Conservation (phyloP, 2,329 filamentous ascomycete species). For the Cordyceps militaris region DNA sequence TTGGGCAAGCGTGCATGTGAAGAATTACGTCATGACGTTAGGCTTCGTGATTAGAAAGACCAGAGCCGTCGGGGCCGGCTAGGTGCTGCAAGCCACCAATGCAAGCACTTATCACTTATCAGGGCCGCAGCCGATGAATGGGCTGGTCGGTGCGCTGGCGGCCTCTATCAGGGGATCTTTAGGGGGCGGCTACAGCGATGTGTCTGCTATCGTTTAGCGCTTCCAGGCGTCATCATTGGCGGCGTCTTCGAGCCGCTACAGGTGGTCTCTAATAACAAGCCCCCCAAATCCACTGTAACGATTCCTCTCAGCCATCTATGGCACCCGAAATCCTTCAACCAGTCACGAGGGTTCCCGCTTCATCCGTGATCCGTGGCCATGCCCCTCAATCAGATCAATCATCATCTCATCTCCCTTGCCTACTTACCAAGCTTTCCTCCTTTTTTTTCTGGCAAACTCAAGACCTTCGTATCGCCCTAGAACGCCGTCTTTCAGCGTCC, state of each 20-base stretch:
- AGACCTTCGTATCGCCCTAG: not conserved
- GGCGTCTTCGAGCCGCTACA: not conserved
- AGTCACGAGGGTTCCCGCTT: slow-evolving; percentile 7
- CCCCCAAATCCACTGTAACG: not conserved
- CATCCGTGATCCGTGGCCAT: slow-evolving; percentile 1
- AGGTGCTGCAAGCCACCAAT: not conserved
- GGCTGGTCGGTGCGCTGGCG: not conserved
- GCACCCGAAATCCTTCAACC: not conserved
- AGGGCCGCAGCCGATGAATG: not conserved
- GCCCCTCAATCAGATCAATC: not conserved
- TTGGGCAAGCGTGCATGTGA: not conserved
- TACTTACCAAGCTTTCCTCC: not conserved
- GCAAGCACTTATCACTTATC: not conserved
- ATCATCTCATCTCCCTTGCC: not conserved
- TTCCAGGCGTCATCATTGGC: not conserved
- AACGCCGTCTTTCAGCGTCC: too few relatives aligned
- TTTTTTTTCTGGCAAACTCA: not conserved
- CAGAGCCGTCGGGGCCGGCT: not conserved
- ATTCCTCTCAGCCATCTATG: not conserved
- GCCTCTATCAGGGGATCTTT: not conserved
- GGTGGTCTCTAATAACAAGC: not conserved
- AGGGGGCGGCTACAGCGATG: not conserved
- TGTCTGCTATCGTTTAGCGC: not conserved
- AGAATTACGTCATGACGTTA: slow-evolving; percentile 2
- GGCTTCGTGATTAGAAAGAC: not conserved